A percentile compares a stretch with the other conserved stretches of the same genome.
Conservation (phyloP, 768 basidiomycete species). For the Porpolomopsis calyptriformis region DNA sequence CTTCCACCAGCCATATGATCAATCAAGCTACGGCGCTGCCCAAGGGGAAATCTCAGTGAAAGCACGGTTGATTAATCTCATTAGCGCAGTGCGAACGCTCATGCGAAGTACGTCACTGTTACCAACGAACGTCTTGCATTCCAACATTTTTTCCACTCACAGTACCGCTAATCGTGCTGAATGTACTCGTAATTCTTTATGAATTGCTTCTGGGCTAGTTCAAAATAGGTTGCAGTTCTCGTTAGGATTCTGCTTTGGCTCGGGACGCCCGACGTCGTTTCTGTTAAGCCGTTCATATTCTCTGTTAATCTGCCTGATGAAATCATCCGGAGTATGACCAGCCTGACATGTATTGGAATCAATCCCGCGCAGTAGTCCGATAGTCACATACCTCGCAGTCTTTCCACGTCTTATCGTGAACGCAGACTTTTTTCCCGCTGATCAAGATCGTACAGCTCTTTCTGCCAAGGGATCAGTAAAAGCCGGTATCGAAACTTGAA, state of each 20-base stretch:
- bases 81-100: conserved; percentile 88
- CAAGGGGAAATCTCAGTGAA: conserved; percentile 67
- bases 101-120: conserved; percentile 76
- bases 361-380: too few species aligned
- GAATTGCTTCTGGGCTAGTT: conserved; percentile 58
- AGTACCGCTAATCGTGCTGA: conserved; percentile 90
- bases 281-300: conserved; percentile 3
- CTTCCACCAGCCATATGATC: conserved; percentile 62
- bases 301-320: neutral
- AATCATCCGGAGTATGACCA: conserved; percentile 3
- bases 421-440: conserved; percentile 53
- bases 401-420: conserved; percentile 21
- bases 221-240: neutral
- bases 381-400: conserved; percentile 9
- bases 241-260: neutral
- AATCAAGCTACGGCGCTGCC: conserved; percentile 42
- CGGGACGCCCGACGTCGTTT: neutral
- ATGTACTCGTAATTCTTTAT: conserved; percentile 79
- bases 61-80: conserved; percentile 80
- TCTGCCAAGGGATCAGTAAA: conserved; percentile 23
- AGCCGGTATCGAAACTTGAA: neutral
- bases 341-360: neutral
- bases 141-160: conserved; percentile 6
- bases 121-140: conserved; percentile 1
- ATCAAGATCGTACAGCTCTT: conserved; percentile 87